phyloP scores from a whole-genome alignment of 345 rosid genomes.

The Turnera subulata region DNA sequence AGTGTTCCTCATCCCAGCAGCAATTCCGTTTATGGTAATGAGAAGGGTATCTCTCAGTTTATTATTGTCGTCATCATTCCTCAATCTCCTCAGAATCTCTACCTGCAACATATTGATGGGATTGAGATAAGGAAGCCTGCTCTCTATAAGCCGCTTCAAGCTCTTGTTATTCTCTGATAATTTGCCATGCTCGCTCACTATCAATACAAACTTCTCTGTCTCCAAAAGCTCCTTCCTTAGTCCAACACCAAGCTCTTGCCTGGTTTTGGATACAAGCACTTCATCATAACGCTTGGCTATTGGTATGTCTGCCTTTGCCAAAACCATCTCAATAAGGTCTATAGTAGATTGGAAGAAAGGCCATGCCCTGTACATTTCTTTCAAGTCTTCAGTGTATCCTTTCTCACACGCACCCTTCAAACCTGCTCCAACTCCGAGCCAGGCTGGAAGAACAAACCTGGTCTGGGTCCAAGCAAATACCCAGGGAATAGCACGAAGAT shows the following conservation, averaged over 20 bases:
- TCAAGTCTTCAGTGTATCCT: conserved; percentile 69
- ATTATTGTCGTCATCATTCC: conserved; percentile 80
- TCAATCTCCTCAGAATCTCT: conserved; percentile 73
- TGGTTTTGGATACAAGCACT: conserved; percentile 73
- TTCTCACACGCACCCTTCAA: conserved; percentile 64
- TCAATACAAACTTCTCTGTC: conserved; percentile 72
- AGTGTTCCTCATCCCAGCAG: conserved; percentile 93
- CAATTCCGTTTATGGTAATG: conserved; percentile 97
- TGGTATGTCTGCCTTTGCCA: conserved; percentile 95
- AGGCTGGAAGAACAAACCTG: conserved; percentile 94
- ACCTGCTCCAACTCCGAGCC: conserved; percentile 97
- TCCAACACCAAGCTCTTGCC: conserved; percentile 67
- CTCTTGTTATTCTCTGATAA: conserved; percentile 68
- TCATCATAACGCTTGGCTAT: conserved; percentile 82
- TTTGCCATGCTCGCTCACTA: conserved; percentile 69
- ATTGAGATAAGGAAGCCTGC: conserved; percentile 84
- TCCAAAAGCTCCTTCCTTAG: conserved; percentile 58
- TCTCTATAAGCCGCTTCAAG: conserved; percentile 84
- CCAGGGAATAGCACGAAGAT: conserved; percentile 99
- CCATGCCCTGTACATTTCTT: conserved; percentile 85
- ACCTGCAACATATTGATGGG: conserved; percentile 92
- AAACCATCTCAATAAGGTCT: conserved; percentile 98
- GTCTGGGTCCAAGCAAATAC: conserved; percentile 99
- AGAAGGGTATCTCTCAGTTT: conserved; percentile 97
- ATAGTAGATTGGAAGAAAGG: conserved; percentile 95